Evolutionary conservation across 2,329 filamentous ascomycete species (phyloP).

Genomic region (Cadophora luteo-olivacea): DNA sequence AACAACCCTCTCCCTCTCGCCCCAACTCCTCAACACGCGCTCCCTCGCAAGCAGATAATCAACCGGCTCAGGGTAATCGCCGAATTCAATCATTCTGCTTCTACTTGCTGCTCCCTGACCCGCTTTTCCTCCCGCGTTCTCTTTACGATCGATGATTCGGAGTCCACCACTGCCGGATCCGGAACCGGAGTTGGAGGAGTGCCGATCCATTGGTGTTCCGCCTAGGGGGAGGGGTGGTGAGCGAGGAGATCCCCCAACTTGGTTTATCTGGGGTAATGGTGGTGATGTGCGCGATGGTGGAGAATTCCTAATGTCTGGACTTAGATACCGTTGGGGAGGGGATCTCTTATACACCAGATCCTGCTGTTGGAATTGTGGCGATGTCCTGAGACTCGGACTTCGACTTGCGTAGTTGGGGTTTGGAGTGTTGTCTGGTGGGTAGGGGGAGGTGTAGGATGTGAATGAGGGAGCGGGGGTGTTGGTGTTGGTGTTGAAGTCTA

Average conservation of each 20-base stretch:
- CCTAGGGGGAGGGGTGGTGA: neutral
- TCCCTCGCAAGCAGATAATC: conserved; percentile 27
- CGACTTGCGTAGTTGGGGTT: neutral
- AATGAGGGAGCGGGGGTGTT: neutral
- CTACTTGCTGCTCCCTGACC: conserved; percentile 28
- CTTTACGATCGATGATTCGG: neutral
- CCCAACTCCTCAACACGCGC: conserved; percentile 30
- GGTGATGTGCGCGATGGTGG: neutral
- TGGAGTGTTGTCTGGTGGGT: neutral
- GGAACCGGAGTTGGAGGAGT: neutral
- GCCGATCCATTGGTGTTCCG: neutral
- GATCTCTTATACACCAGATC: neutral
- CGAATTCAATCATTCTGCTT: conserved; percentile 37
- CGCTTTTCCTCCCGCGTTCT: neutral
- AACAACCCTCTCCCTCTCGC: conserved; percentile 25
- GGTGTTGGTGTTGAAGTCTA: neutral
- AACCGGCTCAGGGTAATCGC: conserved; percentile 37
- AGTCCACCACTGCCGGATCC: neutral
- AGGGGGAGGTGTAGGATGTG: conserved; percentile 22
- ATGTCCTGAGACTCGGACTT: neutral
- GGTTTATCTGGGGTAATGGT: neutral
- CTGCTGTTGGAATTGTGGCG: neutral
- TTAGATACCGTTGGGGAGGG: neutral
- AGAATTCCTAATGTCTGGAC: neutral
- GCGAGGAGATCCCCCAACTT: no score